These are phyloP conservation scores for Spiromastix sp. DNA, from an alignment of 2,329 filamentous ascomycete species.

Conservation along the genomic window DNA sequence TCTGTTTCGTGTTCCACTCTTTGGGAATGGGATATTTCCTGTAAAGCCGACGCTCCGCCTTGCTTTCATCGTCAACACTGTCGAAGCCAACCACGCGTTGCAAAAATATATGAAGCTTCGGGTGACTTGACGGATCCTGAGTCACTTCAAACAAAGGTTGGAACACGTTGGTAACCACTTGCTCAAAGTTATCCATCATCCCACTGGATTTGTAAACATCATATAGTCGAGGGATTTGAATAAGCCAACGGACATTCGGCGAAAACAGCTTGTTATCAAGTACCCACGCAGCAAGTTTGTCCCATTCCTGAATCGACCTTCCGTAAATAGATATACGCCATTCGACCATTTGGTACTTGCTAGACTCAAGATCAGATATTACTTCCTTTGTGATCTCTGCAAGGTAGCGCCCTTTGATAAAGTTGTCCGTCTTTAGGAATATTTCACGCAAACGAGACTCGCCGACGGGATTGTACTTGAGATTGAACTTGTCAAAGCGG, in stretches of 20 bases:
- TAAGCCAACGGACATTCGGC: slow-evolving; percentile 93
- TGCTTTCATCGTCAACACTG: slow-evolving; percentile 96
- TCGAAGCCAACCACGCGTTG: slow-evolving; percentile 95
- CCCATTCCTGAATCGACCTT: slow-evolving; percentile 86
- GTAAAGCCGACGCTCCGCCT: slow-evolving; percentile 86
- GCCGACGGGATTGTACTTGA: slow-evolving; percentile 96
- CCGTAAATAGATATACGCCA: slow-evolving; percentile 99
- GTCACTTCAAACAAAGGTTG: slow-evolving; percentile 92
- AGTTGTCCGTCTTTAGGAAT: slow-evolving; percentile 97
- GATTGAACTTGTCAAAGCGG: slow-evolving; percentile 98
- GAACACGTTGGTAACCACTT: slow-evolving; percentile 85
- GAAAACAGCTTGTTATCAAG: slow-evolving; percentile 97
- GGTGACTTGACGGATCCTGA: slow-evolving; percentile 71
- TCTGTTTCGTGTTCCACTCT: slow-evolving; percentile 83
- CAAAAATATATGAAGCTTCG: slow-evolving; percentile 88
- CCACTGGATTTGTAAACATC: slow-evolving; percentile 89
- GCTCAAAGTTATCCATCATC: slow-evolving; percentile 80
- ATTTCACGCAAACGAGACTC: slow-evolving; percentile 95
- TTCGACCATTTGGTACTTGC: slow-evolving; percentile 99
- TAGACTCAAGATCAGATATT: slow-evolving; percentile 91
- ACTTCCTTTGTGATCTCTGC: slow-evolving; percentile 98
- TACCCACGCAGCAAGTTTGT: slow-evolving; percentile 94
- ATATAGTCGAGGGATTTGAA: slow-evolving; percentile 88
- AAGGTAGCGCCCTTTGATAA: slow-evolving; percentile 88
- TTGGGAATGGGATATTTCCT: slow-evolving; percentile 88